Conservation (phyloP, 1,284 basidiomycete genomes). For the Jaminaea rosea region DNA sequence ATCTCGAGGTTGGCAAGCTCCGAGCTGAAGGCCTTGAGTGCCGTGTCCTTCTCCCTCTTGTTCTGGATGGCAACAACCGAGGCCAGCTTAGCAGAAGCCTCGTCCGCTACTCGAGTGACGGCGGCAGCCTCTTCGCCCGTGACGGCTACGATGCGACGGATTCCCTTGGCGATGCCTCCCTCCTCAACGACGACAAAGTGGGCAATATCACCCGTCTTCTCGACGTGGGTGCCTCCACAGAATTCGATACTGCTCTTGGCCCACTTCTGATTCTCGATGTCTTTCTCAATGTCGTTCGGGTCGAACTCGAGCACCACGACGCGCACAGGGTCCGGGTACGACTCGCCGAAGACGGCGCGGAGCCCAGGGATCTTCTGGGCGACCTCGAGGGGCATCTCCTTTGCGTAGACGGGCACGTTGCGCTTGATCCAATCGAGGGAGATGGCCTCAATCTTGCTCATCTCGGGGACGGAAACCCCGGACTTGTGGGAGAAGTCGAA, state of each 20-base stretch:
- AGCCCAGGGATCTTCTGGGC: slow-evolving; percentile 84
- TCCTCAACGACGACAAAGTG: slow-evolving; percentile 90
- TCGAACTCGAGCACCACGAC: slow-evolving; percentile 83
- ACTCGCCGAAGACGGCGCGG: slow-evolving; percentile 92
- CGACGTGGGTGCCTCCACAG: slow-evolving; percentile 95
- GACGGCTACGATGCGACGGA: slow-evolving; percentile 84
- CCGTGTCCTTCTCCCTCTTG: slow-evolving; percentile 68
- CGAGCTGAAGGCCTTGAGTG: slow-evolving; percentile 72
- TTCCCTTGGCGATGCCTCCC: slow-evolving; percentile 94
- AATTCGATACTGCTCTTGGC: slow-evolving; percentile 83
- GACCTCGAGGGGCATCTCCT: slow-evolving; percentile 71
- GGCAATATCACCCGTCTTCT: slow-evolving; percentile 90
- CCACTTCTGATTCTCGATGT: slow-evolving; percentile 85
- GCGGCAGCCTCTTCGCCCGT: slow-evolving; percentile 86
- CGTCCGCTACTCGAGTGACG: slow-evolving; percentile 63
- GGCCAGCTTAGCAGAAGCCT: slow-evolving; percentile 60
- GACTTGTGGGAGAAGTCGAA: slow-evolving; percentile 98
- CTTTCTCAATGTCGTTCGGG: slow-evolving; percentile 72
- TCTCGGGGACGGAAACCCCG: slow-evolving; percentile 64
- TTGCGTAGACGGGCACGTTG: slow-evolving; percentile 78
- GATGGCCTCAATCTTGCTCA: slow-evolving; percentile 73
- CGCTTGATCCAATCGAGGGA: slow-evolving; percentile 80
- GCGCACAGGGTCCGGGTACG: slow-evolving; percentile 93
- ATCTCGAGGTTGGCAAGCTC: slow-evolving; percentile 85
- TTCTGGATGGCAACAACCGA: slow-evolving; percentile 60